Base-by-base conservation (phyloP, 768 basidiomycete species). In the Dacryopinax primogenitus region DNA sequence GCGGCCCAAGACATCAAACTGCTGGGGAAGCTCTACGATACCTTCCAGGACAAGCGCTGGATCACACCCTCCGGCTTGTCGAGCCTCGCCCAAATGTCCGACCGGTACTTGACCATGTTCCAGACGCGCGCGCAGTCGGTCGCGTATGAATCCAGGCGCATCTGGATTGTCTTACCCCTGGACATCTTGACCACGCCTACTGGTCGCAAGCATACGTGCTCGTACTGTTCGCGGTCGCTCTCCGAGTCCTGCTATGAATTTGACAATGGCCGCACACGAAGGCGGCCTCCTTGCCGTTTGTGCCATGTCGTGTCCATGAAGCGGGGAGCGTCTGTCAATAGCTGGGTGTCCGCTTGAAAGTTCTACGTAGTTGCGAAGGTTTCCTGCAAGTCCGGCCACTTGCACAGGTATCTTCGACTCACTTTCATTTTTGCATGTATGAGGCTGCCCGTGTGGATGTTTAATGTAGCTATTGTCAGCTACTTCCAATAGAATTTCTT, bases 1-100 rank as follows among this genome's bases (percentile, higher is more conserved):
- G 78, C 79, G 1, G 77, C 78, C 3, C 75, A 76, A 66, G 79
- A 80, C 69, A 75, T 79, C 58, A 72, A 73, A 33, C 72, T 78
- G 66, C 76, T 80, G 63, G 72, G 69, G 12, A 66, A 70, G 1
- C 72, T 80, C 26, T 76, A 77, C 68, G 69, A 72, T 3, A 68
- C 74, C 58, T 79, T 80, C 65, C 26, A 41, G 33, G 34, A 28
- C 13, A 63, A 63, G 26, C 66, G 65, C 7, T 72, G 69, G 67
- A 65, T 73, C 28, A 58, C 23, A 6, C 11, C 51, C 13, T 58
- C 51, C 18, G 51, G 26, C 4, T 9, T 58, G 26, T 9, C 51
- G 26, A 32, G 32, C 15, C 51, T 58, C 26, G 51, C 51, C 11
- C 26, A 26, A 3, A 58, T 58, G 3, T 58, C 51, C 26, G 51